A percentile compares a stretch with the other conserved stretches of the same genome.
phyloP scores from a whole-genome alignment of 1,284 basidiomycete genomes.

The Thelephora terrestris region DNA sequence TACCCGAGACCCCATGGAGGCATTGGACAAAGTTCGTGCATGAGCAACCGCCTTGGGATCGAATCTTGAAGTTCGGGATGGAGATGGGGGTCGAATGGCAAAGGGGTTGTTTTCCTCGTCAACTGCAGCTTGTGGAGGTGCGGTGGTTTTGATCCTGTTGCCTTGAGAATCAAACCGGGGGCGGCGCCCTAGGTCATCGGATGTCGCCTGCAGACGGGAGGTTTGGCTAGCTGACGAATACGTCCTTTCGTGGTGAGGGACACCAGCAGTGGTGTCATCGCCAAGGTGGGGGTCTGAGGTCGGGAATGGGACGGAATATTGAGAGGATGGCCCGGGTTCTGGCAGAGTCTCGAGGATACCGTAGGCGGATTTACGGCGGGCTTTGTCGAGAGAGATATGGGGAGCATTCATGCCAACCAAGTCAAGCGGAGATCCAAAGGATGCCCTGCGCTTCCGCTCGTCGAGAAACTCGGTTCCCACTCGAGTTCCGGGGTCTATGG shows the following conservation, averaged over 20 bases:
- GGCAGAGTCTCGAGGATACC: constrained; percentile 36
- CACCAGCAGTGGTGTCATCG: constrained; percentile 17
- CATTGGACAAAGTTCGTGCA: constrained; percentile 54
- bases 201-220: constrained; percentile 31
- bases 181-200: constrained; percentile 19
- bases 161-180: constrained; percentile 32
- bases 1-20: constrained; percentile 52
- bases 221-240: constrained; percentile 40
- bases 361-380: constrained; percentile 39
- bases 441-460: constrained; percentile 24
- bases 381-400: constrained; percentile 28
- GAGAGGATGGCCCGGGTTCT: constrained; percentile 24
- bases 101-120: constrained; percentile 47
- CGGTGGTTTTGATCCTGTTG: constrained; percentile 26
- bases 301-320: constrained; percentile 56
- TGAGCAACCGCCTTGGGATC: constrained; percentile 56
- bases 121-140: constrained; percentile 24
- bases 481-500: constrained; percentile 16
- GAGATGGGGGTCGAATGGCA: constrained; percentile 46
- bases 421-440: constrained; percentile 48
- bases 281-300: constrained; percentile 38
- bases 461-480: constrained; percentile 19
- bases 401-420: constrained; percentile 33
- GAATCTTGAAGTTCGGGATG: constrained; percentile 53
- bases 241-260: constrained; percentile 27